Conservation (phyloP, 2,329 filamentous ascomycete genomes). For the Botryotinia calthae region DNA sequence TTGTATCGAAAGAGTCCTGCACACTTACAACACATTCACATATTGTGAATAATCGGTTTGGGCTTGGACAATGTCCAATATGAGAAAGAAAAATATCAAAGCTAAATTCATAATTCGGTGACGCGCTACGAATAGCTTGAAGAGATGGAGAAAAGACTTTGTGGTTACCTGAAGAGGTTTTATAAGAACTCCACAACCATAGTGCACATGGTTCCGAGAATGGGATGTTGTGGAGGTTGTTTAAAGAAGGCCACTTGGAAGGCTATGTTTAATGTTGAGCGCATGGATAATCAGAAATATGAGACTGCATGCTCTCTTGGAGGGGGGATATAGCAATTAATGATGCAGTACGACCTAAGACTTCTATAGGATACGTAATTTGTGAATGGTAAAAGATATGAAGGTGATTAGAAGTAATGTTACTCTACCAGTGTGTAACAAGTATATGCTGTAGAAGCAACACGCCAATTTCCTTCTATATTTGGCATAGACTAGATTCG, state of each 20-base stretch:
- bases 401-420: not conserved
- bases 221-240: not conserved
- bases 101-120: not conserved
- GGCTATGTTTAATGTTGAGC: no score
- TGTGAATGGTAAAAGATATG: not conserved
- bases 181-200: not conserved
- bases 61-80: conserved; percentile 1
- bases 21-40: conserved; percentile 33
- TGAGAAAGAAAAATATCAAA: not conserved
- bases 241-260: not conserved
- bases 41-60: conserved; percentile 30
- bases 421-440: not conserved
- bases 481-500: not conserved
- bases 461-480: conserved; percentile 1
- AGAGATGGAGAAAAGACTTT: not conserved
- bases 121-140: not conserved
- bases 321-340: not conserved
- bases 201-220: not conserved
- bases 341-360: conserved; percentile 9
- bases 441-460: conserved; percentile 2
- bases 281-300: not conserved
- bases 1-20: not conserved
- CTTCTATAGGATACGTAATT: not conserved
- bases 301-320: not conserved
- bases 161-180: not conserved